Percentiles rank a stretch among this genome's conserved stretches.
These are phyloP conservation scores for Kodamaea kaohsiungensis DNA, from an alignment of 805 yeast genomes.

Conservation along the genomic window DNA sequence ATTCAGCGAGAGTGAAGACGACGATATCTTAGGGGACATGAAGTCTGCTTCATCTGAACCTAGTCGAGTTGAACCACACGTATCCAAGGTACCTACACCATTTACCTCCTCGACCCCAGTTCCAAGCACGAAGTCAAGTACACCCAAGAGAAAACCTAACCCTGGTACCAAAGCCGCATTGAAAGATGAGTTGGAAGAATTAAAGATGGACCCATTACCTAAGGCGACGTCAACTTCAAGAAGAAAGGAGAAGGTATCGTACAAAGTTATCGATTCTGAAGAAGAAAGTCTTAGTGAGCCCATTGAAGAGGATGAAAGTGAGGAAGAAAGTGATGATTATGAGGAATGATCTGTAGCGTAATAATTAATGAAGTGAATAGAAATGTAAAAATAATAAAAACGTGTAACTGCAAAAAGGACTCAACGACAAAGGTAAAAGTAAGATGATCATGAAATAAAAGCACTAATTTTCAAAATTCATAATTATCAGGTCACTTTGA, in stretches of 20 bases:
- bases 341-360: conserved; percentile 8
- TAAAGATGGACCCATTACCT: conserved; percentile 14
- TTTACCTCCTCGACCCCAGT: background rate
- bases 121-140: background rate
- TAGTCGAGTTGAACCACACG: background rate
- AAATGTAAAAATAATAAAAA: background rate
- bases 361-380: background rate
- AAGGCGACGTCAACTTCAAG: conserved; percentile 2
- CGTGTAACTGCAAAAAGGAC: background rate
- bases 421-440: no score
- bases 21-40: conserved; percentile 23
- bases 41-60: conserved; percentile 3
- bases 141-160: conserved; percentile 7
- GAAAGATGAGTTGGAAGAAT: conserved; percentile 28
- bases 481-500: no score
- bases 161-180: conserved; percentile 12
- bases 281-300: conserved; percentile 21
- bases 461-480: no score
- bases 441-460: no score
- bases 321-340: conserved; percentile 19
- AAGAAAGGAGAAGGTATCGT: conserved; percentile 9
- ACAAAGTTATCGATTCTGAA: conserved; percentile 17
- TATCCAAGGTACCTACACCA: background rate
- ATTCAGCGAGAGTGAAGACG: conserved; percentile 39
- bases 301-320: conserved; percentile 10